Percentiles rank a stretch among this genome's conserved stretches.
Evolutionary conservation across 2,329 filamentous ascomycete species (phyloP).

Genomic region (Paracorniculantispora psalliotae): DNA sequence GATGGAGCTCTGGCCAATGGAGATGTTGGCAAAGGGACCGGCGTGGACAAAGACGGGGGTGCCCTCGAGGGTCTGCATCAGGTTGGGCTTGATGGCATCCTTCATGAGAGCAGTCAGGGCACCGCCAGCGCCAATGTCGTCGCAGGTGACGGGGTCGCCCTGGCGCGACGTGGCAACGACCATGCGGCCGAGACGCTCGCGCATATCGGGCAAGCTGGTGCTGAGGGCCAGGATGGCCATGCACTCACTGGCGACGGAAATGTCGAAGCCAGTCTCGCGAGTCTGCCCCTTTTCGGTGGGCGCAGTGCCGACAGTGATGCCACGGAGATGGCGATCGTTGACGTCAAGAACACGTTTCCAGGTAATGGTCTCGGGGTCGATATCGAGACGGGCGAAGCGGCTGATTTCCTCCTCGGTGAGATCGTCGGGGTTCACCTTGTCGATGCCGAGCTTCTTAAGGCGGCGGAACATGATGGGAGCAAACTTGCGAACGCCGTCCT

Average conservation of each 20-base stretch:
- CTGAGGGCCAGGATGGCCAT: conserved; percentile 97
- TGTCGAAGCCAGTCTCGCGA: conserved; percentile 91
- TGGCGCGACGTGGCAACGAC: conserved; percentile 81
- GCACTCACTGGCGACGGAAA: conserved; percentile 94
- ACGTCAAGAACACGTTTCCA: conserved; percentile 96
- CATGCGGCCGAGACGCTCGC: conserved; percentile 91
- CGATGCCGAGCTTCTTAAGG: conserved; percentile 90
- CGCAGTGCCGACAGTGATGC: conserved; percentile 82
- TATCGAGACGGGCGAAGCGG: conserved; percentile 89
- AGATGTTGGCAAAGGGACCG: conserved; percentile 97
- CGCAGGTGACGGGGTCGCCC: conserved; percentile 90
- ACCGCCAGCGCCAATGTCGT: conserved; percentile 89
- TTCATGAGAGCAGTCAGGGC: conserved; percentile 93
- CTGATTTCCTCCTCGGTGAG: conserved; percentile 84
- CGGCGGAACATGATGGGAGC: conserved; percentile 87
- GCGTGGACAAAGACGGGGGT: conserved; percentile 97
- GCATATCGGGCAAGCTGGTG: conserved; percentile 81
- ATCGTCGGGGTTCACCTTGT: conserved; percentile 88
- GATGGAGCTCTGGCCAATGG: conserved; percentile 92
- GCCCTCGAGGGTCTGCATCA: conserved; percentile 97
- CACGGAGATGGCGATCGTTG: conserved; percentile 89
- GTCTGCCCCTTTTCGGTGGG: conserved; percentile 85
- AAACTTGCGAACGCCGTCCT: conserved; percentile 86
- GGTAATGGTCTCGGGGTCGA: conserved; percentile 94
- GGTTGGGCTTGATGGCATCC: conserved; percentile 96